Evolutionary conservation across 2,329 filamentous ascomycete genomes (phyloP).

Genomic region (Paraphoma sp.): DNA sequence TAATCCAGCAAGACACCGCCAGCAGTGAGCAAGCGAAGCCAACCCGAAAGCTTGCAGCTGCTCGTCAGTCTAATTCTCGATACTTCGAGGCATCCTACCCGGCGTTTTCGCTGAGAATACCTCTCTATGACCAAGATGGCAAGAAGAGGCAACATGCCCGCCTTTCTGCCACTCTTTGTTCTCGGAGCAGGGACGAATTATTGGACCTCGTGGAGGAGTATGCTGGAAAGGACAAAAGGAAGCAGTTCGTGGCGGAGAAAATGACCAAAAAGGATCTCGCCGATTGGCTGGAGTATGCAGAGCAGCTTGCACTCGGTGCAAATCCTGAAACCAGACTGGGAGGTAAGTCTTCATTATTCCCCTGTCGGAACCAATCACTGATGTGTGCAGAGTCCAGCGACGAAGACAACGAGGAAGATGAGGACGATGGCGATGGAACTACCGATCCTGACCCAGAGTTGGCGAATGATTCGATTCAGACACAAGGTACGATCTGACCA

Average conservation of each 20-base stretch:
- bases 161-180: slow-evolving; percentile 5
- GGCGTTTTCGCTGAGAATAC: slow-evolving; percentile 1
- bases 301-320: slow-evolving; percentile 24
- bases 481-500: too few species aligned
- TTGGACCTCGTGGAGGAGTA: slow-evolving; percentile 20
- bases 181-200: slow-evolving; percentile 9
- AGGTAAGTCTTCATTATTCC: not conserved
- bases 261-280: slow-evolving; percentile 15
- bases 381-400: not conserved
- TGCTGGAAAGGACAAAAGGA: slow-evolving; percentile 11
- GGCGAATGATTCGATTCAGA: too few species aligned
- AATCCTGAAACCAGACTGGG: slow-evolving; percentile 11
- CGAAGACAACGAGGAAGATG: not conserved
- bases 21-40: not conserved
- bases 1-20: too few species aligned
- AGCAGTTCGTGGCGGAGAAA: slow-evolving; percentile 11
- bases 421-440: too few species aligned
- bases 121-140: slow-evolving; percentile 10
- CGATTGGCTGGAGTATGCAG: slow-evolving; percentile 26
- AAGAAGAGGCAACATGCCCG: slow-evolving; percentile 17
- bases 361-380: not conserved
- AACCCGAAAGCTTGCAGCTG: not conserved
- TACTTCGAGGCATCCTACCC: not conserved
- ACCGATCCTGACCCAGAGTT: too few species aligned
- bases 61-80: too few species aligned